Percentiles rank a stretch among this genome's conserved stretches.
These are phyloP conservation scores for Botrytis porri DNA, from an alignment of 2,329 filamentous ascomycete species.

Conservation along the genomic window DNA sequence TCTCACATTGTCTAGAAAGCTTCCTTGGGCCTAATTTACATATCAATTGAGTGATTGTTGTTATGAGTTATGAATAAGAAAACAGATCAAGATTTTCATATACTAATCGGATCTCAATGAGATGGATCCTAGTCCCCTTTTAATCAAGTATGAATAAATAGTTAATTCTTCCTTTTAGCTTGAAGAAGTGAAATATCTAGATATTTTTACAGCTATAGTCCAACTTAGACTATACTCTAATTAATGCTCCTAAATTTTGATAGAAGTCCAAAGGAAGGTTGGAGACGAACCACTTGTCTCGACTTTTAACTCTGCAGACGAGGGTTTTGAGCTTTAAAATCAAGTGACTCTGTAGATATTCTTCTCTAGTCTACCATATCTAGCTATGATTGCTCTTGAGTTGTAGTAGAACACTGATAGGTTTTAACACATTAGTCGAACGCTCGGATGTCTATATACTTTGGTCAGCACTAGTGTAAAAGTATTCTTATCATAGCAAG, in stretches of 20 bases:
- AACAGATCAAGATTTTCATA: rapidly evolving
- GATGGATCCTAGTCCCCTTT: rapidly evolving
- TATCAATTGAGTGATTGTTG: no score
- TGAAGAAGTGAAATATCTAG: neutral
- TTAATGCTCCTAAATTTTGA: rapidly evolving
- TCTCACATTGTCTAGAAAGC: neutral
- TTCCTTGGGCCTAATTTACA: no score
- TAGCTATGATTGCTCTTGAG: neutral
- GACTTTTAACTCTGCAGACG: neutral
- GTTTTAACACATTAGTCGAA: rapidly evolving
- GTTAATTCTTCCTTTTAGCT: rapidly evolving
- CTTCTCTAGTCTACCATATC: rapidly evolving
- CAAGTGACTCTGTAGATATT: neutral
- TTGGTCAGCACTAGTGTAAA: neutral
- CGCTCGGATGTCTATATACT: rapidly evolving
- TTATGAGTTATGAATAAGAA: rapidly evolving
- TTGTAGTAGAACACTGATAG: neutral
- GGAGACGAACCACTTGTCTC: rapidly evolving
- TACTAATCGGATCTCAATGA: neutral
- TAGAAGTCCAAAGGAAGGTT: rapidly evolving
- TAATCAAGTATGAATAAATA: neutral
- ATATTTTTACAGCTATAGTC: rapidly evolving
- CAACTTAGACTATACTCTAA: neutral
- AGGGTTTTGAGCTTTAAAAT: rapidly evolving
- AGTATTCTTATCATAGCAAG: rapidly evolving